Percentiles rank a stretch among this genome's conserved stretches.
Conservation (phyloP, 768 basidiomycete genomes). For the Suillus occidentalis region DNA sequence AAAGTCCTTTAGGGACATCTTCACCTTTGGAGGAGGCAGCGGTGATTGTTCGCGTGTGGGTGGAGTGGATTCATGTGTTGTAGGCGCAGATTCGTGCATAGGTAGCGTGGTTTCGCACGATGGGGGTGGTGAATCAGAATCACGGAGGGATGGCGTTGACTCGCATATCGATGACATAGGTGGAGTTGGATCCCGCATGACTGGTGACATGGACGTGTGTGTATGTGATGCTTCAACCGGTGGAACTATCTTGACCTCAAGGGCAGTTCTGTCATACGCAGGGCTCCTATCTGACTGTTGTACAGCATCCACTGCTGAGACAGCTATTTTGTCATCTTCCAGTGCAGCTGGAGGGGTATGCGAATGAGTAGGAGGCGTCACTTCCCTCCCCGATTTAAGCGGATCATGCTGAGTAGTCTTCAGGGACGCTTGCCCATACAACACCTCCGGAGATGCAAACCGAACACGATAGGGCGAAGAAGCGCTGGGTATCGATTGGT, state of each 20-base stretch:
- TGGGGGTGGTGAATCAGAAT: not conserved
- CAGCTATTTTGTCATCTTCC: not conserved
- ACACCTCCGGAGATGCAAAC: constrained; percentile 33
- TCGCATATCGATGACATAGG: not conserved
- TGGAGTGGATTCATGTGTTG: constrained; percentile 11
- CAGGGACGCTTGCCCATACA: constrained; percentile 17
- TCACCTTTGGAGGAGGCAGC: constrained; percentile 48
- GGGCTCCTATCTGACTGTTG: not conserved
- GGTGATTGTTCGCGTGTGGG: constrained; percentile 25
- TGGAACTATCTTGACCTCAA: constrained; percentile 1
- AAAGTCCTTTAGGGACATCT: constrained; percentile 59
- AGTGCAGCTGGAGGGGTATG: not conserved
- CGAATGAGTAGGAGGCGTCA: not conserved
- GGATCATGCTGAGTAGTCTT: not conserved
- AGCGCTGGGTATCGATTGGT: not conserved
- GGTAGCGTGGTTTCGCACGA: not conserved
- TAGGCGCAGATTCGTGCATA: constrained; percentile 4
- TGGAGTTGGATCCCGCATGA: constrained; percentile 3
- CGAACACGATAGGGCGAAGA: constrained; percentile 23
- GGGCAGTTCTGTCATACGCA: no score
- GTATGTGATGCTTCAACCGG: not conserved
- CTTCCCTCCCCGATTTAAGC: not conserved
- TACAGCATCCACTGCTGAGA: not conserved
- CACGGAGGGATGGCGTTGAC: not conserved
- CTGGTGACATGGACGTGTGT: not conserved